phyloP scores from a whole-genome alignment of 352 stramenopile genomes.

The Peronospora destructor region DNA sequence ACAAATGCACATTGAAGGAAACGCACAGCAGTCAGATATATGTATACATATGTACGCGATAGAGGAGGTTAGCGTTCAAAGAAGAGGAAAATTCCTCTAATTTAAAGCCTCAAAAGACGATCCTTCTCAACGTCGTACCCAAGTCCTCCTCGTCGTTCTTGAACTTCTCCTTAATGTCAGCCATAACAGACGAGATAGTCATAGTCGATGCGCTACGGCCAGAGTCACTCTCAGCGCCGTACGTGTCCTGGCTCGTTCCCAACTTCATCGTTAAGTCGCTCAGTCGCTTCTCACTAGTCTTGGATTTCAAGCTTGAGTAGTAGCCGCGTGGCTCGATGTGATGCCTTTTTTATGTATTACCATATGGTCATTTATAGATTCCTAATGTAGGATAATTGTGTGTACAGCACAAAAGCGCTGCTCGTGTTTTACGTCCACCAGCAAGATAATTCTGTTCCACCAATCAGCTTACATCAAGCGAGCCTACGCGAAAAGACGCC shows the following conservation, averaged over 20 bases:
- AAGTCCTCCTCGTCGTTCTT: conserved; percentile 97
- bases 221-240: conserved; percentile 33
- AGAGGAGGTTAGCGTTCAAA: not conserved
- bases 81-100: not conserved
- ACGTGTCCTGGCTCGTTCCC: conserved; percentile 45
- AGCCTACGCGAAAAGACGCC: conserved; percentile 17
- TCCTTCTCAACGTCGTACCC: conserved; percentile 25
- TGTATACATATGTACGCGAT: no score
- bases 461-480: conserved; percentile 23
- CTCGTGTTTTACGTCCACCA: not conserved
- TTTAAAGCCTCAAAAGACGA: not conserved
- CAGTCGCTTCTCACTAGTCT: conserved; percentile 15
- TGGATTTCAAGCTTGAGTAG: conserved; percentile 19
- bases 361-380: not conserved
- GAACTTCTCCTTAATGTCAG: conserved; percentile 97
- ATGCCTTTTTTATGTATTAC: conserved; percentile 4
- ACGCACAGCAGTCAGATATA: conserved; percentile 7
- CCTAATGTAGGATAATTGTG: not conserved
- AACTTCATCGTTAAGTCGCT: conserved; percentile 48
- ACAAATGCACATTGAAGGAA: not conserved
- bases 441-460: conserved; percentile 4
- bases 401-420: not conserved
- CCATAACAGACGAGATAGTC: conserved; percentile 86
- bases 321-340: conserved; percentile 26
- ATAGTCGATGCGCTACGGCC: conserved; percentile 31